phyloP scores from a whole-genome alignment of 2,329 filamentous ascomycete genomes.

The Aureobasidium subglaciale region DNA sequence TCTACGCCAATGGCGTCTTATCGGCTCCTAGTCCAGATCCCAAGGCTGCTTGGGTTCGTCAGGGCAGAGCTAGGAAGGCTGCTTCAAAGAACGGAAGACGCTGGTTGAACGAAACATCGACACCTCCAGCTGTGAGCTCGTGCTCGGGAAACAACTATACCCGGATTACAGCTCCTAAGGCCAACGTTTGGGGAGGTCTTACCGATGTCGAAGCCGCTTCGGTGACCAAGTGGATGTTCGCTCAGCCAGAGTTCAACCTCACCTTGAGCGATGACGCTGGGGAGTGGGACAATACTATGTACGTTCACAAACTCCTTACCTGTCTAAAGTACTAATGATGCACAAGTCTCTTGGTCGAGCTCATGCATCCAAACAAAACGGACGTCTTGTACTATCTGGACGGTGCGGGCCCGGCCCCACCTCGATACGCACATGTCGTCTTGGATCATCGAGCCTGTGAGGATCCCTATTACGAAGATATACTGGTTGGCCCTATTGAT shows the following conservation, averaged over 20 bases:
- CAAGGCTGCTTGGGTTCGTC: constrained; percentile 20
- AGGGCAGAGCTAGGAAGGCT: constrained; percentile 19
- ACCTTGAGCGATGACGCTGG: constrained; percentile 21
- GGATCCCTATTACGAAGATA: constrained; percentile 32
- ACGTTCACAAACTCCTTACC: not conserved
- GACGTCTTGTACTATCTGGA: constrained; percentile 42
- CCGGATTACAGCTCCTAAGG: constrained; percentile 30
- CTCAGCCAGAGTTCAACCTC: constrained; percentile 35
- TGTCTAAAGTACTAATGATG: not conserved
- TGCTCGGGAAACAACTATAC: constrained; percentile 16
- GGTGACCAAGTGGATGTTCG: constrained; percentile 36
- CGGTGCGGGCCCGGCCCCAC: constrained; percentile 29
- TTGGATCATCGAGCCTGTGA: constrained; percentile 35
- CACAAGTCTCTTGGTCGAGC: constrained; percentile 27
- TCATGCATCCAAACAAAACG: constrained; percentile 43
- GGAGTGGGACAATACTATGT: constrained; percentile 23
- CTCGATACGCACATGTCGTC: constrained; percentile 39
- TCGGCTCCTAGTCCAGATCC: constrained; percentile 18
- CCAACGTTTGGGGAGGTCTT: constrained; percentile 37
- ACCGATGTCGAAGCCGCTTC: constrained; percentile 33
- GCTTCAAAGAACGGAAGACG: constrained; percentile 15
- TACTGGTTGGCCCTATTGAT: constrained; percentile 45
- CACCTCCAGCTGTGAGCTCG: not conserved
- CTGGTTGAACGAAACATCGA: constrained; percentile 13
- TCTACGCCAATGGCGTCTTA: not conserved